These are phyloP conservation scores for Lipomyces chichibuensis DNA, from an alignment of 805 yeast species.

Conservation along the genomic window DNA sequence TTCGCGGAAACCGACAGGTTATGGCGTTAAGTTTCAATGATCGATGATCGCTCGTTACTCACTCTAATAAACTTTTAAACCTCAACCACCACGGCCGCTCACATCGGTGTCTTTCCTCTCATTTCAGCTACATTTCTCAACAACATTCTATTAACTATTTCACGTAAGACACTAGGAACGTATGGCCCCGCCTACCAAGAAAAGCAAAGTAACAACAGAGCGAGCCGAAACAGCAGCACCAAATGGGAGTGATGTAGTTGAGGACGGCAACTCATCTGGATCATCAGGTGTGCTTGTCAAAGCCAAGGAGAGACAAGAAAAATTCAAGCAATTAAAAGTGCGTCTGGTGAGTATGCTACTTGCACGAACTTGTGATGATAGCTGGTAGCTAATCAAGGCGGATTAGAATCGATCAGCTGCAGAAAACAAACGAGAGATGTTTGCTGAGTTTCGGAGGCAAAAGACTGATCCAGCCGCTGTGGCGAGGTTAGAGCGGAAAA, in stretches of 20 bases:
- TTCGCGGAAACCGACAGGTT: too few species aligned
- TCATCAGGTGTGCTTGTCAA: constrained; percentile 7
- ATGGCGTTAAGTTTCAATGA: too few species aligned
- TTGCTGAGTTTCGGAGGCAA: constrained; percentile 34
- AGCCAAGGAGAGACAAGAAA: constrained; percentile 20
- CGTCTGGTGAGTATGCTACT: constrained; percentile 15
- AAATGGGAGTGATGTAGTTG: background rate
- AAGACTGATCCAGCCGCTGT: constrained; percentile 29
- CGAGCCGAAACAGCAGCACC: background rate
- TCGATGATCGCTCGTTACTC: too few species aligned
- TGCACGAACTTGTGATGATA: background rate
- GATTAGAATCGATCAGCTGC: constrained; percentile 31
- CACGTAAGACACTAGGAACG: background rate
- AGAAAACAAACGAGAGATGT: constrained; percentile 33
- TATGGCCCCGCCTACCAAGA: background rate
- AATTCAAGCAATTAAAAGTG: constrained; percentile 24
- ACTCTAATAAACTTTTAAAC: too few species aligned
- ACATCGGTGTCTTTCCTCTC: too few species aligned
- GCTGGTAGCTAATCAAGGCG: background rate
- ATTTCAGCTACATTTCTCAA: background rate
- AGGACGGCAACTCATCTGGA: background rate
- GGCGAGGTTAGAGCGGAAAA: constrained; percentile 40
- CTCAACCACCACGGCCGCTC: too few species aligned
- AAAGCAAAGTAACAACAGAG: background rate
- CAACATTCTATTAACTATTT: background rate